Base-by-base conservation (phyloP, 768 basidiomycete genomes). In the Mycena leptocephala region DNA sequence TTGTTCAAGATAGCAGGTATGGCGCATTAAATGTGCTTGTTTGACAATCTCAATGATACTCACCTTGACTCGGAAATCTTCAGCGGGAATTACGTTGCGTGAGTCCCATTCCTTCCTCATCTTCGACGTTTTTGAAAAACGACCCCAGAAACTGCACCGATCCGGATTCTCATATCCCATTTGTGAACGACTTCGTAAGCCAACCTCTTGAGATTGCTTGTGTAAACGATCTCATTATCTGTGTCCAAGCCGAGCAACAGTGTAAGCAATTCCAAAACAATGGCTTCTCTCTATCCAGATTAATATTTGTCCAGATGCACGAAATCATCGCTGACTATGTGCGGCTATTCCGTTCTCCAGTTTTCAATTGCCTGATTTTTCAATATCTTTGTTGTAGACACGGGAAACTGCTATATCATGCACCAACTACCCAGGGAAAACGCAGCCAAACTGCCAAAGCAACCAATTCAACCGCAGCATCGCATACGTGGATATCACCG, bases 281-380 rank as follows among this genome's bases (percentile, higher is more conserved):
- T 51, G 48, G n/a, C 24, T 51, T 37, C 59, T 37, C 14, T 37
- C 11, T 61, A 33, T 22, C 22, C 35, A 24, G 59, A 37, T 61
- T 61, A 37, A 61, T 61, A 5, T 33, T 1, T 9, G 7, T 37
- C 33, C 61, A 63, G 39, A 63, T 63, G 61, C 37, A 63, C 14
- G n/a, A 63, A 63, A 43, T 63, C n/a, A 63, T 63, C 6, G 61
- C 61, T 26, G 32, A 63, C 18, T 63, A 63, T 63, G 61, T 35
- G 33, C 37, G 61, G n/a, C 22, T 26, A 51, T 51, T 51, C 48
- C 48, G 48, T 5, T 51, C n/a, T 24, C n/a, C 5, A 51, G 8
- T 51, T 51, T 39, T 7, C n/a, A 37, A n/a, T 61, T 61, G 32
- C 59, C 33, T 37, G 22, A 33, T 33, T 37, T 24, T 9, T n/a